These are phyloP conservation scores for Arthrobotrys sinensis DNA, from an alignment of 2,329 filamentous ascomycete genomes.

Conservation along the genomic window DNA sequence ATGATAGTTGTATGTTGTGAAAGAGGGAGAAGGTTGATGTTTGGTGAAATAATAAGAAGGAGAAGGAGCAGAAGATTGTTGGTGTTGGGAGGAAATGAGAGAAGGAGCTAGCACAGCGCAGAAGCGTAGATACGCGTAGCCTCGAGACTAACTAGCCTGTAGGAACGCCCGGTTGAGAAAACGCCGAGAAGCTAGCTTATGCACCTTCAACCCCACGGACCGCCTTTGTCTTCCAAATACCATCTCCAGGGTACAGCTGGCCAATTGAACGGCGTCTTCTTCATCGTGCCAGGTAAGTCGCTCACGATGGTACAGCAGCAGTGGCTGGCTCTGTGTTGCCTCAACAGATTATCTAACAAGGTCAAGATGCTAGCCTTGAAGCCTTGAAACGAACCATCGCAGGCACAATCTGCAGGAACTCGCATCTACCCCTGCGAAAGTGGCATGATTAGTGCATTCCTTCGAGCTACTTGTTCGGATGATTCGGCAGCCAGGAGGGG, in stretches of 20 bases:
- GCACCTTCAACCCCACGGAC: neutral
- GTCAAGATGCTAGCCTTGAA: conserved; percentile 15
- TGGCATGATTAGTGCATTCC: conserved; percentile 48
- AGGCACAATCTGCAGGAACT: conserved; percentile 42
- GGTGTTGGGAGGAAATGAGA: neutral
- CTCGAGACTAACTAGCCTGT: conserved; percentile 8
- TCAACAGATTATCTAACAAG: conserved; percentile 25
- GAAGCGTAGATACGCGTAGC: neutral
- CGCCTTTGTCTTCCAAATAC: conserved; percentile 5
- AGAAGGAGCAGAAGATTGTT: neutral
- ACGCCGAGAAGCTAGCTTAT: conserved; percentile 6
- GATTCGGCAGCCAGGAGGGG: conserved; percentile 36
- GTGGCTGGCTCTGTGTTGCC: neutral
- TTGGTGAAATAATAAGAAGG: neutral
- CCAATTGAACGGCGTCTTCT: conserved; percentile 14
- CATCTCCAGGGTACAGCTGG: neutral
- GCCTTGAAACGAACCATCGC: conserved; percentile 16
- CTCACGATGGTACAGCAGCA: neutral
- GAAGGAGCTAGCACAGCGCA: conserved; percentile 1
- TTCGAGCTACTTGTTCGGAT: conserved; percentile 42
- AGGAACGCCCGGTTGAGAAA: neutral
- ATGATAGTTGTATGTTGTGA: neutral
- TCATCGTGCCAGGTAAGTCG: conserved; percentile 8
- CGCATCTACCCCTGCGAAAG: conserved; percentile 28
- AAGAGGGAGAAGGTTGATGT: conserved; percentile 3